Conservation (phyloP, 768 basidiomycete genomes). For the Cystobasidium tubakii region DNA sequence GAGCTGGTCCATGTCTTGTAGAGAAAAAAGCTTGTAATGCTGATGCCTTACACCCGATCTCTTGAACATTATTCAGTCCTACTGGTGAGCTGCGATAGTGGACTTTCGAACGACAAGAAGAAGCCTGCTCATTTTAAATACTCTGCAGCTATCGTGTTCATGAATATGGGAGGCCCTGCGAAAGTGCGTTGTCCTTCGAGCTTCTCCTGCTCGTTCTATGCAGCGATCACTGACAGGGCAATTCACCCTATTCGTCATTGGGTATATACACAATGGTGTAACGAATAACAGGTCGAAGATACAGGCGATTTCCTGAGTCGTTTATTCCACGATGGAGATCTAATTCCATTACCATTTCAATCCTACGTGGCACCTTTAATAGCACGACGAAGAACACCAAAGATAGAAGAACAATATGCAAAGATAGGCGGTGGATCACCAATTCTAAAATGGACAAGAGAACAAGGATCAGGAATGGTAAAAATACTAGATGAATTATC, state of each 20-base stretch:
- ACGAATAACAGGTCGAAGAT: slow-evolving; percentile 65
- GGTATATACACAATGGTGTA: slow-evolving; percentile 6
- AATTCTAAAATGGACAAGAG: slow-evolving; percentile 78
- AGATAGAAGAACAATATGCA: slow-evolving; percentile 88
- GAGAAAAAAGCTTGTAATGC: not conserved
- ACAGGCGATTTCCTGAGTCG: slow-evolving; percentile 87
- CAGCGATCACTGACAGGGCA: not conserved
- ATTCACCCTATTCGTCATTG: not conserved
- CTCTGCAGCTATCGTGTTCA: slow-evolving; percentile 91
- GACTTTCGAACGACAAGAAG: too few species aligned
- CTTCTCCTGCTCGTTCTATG: not conserved
- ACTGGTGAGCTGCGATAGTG: slow-evolving; percentile 3
- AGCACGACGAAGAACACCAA: slow-evolving; percentile 78
- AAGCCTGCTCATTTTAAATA: too few species aligned
- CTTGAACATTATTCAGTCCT: not conserved
- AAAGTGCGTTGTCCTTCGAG: slow-evolving; percentile 65
- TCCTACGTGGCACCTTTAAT: slow-evolving; percentile 77
- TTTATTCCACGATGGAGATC: slow-evolving; percentile 82
- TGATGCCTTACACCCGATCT: slow-evolving; percentile 11
- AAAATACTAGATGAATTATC: slow-evolving; percentile 86
- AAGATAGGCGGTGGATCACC: slow-evolving; percentile 96
- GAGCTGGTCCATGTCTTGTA: not conserved
- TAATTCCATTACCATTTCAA: slow-evolving; percentile 93
- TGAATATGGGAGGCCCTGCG: slow-evolving; percentile 98
- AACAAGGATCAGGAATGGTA: slow-evolving; percentile 86